A percentile compares a stretch with the other conserved stretches of the same genome.
phyloP scores from a whole-genome alignment of 2,329 filamentous ascomycete species.

The Magnaporthales sp. region DNA sequence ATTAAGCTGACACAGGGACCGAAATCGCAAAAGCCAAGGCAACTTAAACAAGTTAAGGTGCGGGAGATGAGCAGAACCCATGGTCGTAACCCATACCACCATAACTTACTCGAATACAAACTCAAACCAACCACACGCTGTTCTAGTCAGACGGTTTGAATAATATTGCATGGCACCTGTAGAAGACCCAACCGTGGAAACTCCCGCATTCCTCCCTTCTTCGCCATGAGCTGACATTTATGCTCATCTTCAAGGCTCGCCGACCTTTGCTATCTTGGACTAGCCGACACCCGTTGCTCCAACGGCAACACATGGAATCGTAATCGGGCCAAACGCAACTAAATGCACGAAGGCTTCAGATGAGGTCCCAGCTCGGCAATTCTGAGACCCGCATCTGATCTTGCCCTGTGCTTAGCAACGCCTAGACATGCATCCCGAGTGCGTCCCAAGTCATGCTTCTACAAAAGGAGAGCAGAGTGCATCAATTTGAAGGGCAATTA shows the following conservation, averaged over 20 bases:
- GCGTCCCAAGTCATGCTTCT: neutral
- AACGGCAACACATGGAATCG: neutral
- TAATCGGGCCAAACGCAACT: neutral
- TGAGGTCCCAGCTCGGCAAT: neutral
- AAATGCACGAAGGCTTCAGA: neutral
- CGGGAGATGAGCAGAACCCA: neutral
- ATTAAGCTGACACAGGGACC: neutral
- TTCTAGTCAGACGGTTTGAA: too few species aligned
- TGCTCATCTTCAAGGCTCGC: neutral
- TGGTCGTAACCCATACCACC: too few species aligned
- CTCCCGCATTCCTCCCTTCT: neutral
- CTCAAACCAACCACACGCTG: too few species aligned
- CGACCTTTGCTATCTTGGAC: neutral
- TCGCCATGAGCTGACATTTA: neutral
- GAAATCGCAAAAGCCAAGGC: neutral
- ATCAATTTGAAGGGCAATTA: neutral
- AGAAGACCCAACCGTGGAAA: neutral
- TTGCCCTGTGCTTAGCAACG: neutral
- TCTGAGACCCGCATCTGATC: neutral
- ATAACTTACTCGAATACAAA: neutral
- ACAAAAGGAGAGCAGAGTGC: neutral
- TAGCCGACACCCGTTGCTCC: neutral
- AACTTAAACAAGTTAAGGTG: neutral
- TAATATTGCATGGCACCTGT: neutral
- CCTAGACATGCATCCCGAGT: neutral